Conservation (phyloP, 2,329 filamentous ascomycete genomes). For the Microcyclosporella mali region DNA sequence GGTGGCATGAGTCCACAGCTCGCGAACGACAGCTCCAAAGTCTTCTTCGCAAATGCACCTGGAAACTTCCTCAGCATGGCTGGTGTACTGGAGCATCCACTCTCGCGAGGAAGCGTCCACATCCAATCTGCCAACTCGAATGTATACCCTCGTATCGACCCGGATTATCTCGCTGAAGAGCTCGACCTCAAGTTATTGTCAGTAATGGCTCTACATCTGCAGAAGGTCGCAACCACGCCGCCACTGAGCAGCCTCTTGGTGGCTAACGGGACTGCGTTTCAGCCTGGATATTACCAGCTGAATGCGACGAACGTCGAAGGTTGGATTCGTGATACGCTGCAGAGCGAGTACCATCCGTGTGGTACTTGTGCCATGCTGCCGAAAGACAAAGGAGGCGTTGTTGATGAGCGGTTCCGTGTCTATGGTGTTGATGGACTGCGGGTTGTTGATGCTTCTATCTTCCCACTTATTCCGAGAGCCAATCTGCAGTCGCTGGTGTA, state of each 20-base stretch:
- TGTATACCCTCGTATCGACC: slow-evolving; percentile 20
- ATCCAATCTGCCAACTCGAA: slow-evolving; percentile 17
- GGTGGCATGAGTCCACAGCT: slow-evolving; percentile 21
- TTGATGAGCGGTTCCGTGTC: slow-evolving; percentile 20
- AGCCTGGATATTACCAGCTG: slow-evolving; percentile 2
- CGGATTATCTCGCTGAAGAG: slow-evolving; percentile 36
- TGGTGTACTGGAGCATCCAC: slow-evolving; percentile 27
- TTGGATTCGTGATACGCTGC: slow-evolving; percentile 7
- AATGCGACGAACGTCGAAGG: slow-evolving; percentile 20
- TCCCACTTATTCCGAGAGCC: slow-evolving; percentile 12
- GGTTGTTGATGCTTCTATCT: slow-evolving; percentile 23
- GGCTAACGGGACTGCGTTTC: slow-evolving; percentile 14
- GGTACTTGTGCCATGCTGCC: slow-evolving; percentile 23
- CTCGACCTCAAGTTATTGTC: slow-evolving; percentile 32
- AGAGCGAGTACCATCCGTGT: slow-evolving; percentile 13
- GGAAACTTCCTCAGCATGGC: slow-evolving; percentile 19
- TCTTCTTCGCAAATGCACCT: slow-evolving; percentile 8
- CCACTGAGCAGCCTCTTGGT: slow-evolving; percentile 30
- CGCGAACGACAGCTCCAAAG: slow-evolving; percentile 21
- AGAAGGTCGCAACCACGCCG: slow-evolving; percentile 37
- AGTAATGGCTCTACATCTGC: slow-evolving; percentile 24
- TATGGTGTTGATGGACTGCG: slow-evolving; percentile 19
- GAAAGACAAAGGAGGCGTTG: slow-evolving; percentile 16
- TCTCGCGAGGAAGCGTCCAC: slow-evolving; percentile 42
- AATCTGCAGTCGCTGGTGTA: slow-evolving; percentile 1